These are phyloP conservation scores for Celoporthe dispersa DNA, from an alignment of 2,329 filamentous ascomycete genomes.

Conservation along the genomic window DNA sequence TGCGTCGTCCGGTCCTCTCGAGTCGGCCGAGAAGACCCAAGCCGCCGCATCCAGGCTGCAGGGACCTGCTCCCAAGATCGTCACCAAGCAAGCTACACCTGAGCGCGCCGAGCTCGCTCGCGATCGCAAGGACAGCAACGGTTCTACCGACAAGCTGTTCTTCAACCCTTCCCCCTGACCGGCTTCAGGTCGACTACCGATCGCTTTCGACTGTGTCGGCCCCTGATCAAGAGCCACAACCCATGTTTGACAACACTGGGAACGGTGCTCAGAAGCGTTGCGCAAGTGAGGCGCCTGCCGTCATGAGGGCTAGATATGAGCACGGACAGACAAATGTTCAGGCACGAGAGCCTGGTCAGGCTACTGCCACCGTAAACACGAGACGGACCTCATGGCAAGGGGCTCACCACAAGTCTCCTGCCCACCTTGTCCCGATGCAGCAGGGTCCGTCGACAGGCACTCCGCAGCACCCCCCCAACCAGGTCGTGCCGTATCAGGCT, in stretches of 20 bases:
- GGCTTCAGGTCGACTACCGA: conserved; percentile 12
- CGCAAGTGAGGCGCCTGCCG: conserved; percentile 12
- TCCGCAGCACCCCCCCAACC: background rate
- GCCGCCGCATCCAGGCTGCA: background rate
- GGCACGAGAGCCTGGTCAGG: background rate
- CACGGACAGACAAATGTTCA: background rate
- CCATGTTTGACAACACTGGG: conserved; percentile 7
- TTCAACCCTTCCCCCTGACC: conserved; percentile 10
- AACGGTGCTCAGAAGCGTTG: background rate
- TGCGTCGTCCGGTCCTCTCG: conserved; percentile 1
- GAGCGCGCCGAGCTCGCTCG: background rate
- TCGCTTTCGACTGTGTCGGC: conserved; percentile 21
- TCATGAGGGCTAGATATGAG: background rate
- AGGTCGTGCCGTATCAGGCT: conserved; percentile 1
- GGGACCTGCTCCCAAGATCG: background rate
- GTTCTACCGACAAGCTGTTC: conserved; percentile 18
- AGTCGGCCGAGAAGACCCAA: background rate
- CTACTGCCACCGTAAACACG: background rate
- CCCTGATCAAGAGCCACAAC: conserved; percentile 9
- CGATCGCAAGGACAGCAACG: conserved; percentile 15
- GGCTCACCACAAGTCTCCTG: background rate
- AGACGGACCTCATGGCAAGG: conserved; percentile 10
- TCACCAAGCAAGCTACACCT: conserved; percentile 6
- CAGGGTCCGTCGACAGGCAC: background rate
- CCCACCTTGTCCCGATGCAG: background rate